Evolutionary conservation across 129 eudicot genomes (phyloP), one percentile per base, ranked within the genome.

Genomic region (Artemisia argyi): DNA sequence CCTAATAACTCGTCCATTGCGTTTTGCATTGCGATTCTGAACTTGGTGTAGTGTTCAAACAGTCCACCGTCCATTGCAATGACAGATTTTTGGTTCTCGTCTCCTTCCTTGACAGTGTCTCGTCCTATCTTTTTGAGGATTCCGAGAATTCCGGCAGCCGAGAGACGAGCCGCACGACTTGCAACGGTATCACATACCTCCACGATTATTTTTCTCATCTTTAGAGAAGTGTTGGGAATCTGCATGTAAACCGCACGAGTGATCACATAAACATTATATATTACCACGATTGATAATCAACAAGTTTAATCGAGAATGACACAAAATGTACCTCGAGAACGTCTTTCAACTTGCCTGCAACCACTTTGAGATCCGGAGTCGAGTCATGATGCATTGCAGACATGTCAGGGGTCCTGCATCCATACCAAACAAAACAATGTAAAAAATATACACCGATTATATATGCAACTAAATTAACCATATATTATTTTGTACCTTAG

Each of bases 311-410:
- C 10, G 9, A 35, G 44, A 35, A 35, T 7, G 9, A 7, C 44
- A 39, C 46, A 64, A 32, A 28, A 67, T 13, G 74, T 82, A 89
- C 98, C 92, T 88, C 98, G 19, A 89, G 79, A 15, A 89, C 70
- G 70, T 93, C 96, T 77, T 90, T 85, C 84, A 93, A 83, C 77
- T 85, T 90, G 87, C 73, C 75, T 14, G 87, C 92, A 47, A 93
- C 98, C 42, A 85, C 96, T 72, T 84, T 87, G 76, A 93, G 96
- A 82, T 93, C 96, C 14, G 96, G 60, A 24, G 92, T 87, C 16
- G 90, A 75, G 84, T 93, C 98, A 26, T 93, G 96, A 78, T 93
- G 98, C 92, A 93, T 93, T 11, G 96, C 89, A 11, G 98, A 93
- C 96, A 93, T 93, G 32, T 82, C 87, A 0, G 96, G 98, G 13